Evolutionary conservation across 2,329 filamentous ascomycete species (phyloP), one percentile per base, ranked within the genome.

Genomic region (Onygena corvina): DNA sequence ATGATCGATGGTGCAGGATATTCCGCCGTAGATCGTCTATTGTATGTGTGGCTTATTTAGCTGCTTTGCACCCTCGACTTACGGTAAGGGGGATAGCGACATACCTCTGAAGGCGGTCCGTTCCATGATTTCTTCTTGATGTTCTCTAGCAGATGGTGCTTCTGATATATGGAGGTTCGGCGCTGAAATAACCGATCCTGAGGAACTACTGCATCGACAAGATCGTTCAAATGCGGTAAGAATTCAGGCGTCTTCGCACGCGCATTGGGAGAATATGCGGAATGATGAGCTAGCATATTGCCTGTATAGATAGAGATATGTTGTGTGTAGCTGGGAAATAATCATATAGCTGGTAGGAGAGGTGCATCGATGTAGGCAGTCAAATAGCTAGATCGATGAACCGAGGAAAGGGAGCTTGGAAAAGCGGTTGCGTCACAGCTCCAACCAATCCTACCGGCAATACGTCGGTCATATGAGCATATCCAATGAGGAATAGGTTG

Each of bases 21-120:
- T 57, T 14, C 67, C 69, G 23, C 61, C 67, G 52, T 71, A 71
- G 33, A 70, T 65, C 11, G 59, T 66, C 61, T 70, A 56, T 20
- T 52, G 18, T 30, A 5, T 23, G 35, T 12, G 5, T 25, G n/a
- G 34, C n/a, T n/a, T n/a, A n/a, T n/a, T n/a, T n/a, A n/a, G n/a
- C n/a, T n/a, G n/a, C n/a, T n/a, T n/a, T n/a, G n/a, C n/a, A n/a
- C n/a, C n/a, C n/a, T n/a, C n/a, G n/a, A n/a, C n/a, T n/a, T n/a
- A n/a, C n/a, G n/a, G n/a, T n/a, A n/a, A n/a, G n/a, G n/a, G n/a
- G n/a, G n/a, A n/a, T 21, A 4, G 16, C 11, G 36, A 29, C 62
- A 45, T 63, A 67, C 67, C 53, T 65, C 61, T n/a, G 65, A 60
- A 7, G 65, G 65, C 48, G 65, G 61, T 9, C 59, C 64, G 21